phyloP scores from a whole-genome alignment of 2,329 filamentous ascomycete genomes.

The Aspergillus unguis region DNA sequence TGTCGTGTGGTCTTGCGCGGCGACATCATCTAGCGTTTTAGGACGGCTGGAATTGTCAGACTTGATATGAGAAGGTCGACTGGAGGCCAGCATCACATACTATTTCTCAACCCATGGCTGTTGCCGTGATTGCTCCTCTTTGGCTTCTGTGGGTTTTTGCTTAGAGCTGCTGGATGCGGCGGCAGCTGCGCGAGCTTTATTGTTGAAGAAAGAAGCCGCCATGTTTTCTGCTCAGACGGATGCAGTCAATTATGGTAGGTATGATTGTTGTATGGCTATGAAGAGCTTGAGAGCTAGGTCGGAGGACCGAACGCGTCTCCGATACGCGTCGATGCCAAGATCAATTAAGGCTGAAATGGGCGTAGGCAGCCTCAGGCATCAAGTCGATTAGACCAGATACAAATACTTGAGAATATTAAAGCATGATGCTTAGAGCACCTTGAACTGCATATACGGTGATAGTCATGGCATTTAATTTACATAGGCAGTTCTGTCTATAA shows the following conservation, averaged over 20 bases:
- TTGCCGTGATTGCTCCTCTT: slow-evolving; percentile 61
- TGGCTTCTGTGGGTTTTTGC: slow-evolving; percentile 61
- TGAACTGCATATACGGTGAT: too few species aligned
- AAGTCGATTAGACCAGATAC: too few species aligned
- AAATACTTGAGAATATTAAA: too few species aligned
- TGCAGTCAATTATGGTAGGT: background rate
- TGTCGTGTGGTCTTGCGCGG: slow-evolving; percentile 95
- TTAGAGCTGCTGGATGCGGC: slow-evolving; percentile 68
- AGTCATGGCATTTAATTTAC: background rate
- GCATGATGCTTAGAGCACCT: background rate
- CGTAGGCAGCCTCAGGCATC: background rate
- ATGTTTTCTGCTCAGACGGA: slow-evolving; percentile 19
- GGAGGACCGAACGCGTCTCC: slow-evolving; percentile 22
- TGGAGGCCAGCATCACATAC: slow-evolving; percentile 47
- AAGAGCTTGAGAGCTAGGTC: slow-evolving; percentile 3
- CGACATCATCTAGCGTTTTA: slow-evolving; percentile 89
- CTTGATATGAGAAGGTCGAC: background rate
- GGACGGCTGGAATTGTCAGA: slow-evolving; percentile 66
- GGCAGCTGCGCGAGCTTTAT: slow-evolving; percentile 71
- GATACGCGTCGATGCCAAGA: slow-evolving; percentile 24
- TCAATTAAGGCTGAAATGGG: slow-evolving; percentile 18
- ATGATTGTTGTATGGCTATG: background rate
- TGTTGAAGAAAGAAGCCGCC: slow-evolving; percentile 90
- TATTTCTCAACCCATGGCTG: slow-evolving; percentile 99
- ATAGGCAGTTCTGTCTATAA: slow-evolving; percentile 25